Base-by-base conservation (phyloP, 345 rosid genomes). In the Citrus hindsii region DNA sequence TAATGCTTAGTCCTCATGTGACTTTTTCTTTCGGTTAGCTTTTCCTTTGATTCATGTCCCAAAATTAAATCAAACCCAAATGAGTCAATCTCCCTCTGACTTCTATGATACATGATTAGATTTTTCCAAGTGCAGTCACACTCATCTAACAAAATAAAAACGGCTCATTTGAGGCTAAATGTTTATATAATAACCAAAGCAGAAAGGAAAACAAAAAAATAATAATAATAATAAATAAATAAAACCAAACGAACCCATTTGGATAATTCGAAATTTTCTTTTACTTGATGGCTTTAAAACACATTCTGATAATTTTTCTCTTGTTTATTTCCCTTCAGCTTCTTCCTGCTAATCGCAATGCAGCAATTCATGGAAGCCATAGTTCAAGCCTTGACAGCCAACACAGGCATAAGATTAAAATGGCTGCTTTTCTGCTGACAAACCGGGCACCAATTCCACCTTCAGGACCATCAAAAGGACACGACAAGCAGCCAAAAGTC, bases 391-490 rank as follows among this genome's bases (percentile, higher is more conserved):
- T 38, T 38, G 55, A 7, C 5, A 3, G 1, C 55, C 27, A 68
- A 38, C 42, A 22, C 18, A 9, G 22, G 48, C 70, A 13, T 2
- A 68, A 67, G 14, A 46, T 19, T 19, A 53, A 53, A 1, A 68
- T 32, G 55, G 9, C 12, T 16, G 56, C 9, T 24, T 68, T 68
- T 24, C 46, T n/a, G 56, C 81, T 75, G 64, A 70, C 84, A 42
- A 83, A 64, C 33, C 82, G 69, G 14, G 22, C 2, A 27, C 75
- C 79, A 28, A 9, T 82, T 77, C 85, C 86, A 32, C 86, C 89
- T 64, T 86, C 86, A 13, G 83, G 79, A 37, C 86, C 89, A 21
- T 86, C 86, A 67, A 72, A 81, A 61, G 84, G 84, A 77, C 73
- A 84, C 51, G 22, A 53, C 58, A 53, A 18, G 2, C 58, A 53